Conservation (phyloP, 2,329 filamentous ascomycete genomes). For the Lasiodiplodia gonubiensis region DNA sequence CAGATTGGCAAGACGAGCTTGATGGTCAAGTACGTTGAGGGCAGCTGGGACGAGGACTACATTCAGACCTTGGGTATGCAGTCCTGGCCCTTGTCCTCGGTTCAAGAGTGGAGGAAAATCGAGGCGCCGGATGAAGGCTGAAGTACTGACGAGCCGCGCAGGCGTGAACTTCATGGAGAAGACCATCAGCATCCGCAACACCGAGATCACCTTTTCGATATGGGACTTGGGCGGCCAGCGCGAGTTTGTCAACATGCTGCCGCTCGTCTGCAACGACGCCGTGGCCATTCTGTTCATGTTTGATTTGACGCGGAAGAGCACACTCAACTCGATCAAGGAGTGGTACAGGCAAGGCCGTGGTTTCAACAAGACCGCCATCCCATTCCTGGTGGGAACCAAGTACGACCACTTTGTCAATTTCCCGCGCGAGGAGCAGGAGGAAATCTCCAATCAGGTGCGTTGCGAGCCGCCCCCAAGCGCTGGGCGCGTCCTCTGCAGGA, state of each 20-base stretch:
- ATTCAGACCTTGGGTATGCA: conserved; percentile 86
- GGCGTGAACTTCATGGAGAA: conserved; percentile 99
- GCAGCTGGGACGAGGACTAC: conserved; percentile 99
- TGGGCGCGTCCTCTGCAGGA: neutral
- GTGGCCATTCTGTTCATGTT: conserved; percentile 99
- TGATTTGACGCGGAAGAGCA: conserved; percentile 96
- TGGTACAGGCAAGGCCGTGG: conserved; percentile 98
- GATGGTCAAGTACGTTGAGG: conserved; percentile 99
- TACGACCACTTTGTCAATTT: conserved; percentile 99
- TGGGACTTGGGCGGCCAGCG: conserved; percentile 98
- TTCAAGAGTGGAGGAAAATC: conserved; percentile 13
- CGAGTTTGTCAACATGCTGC: conserved; percentile 99
- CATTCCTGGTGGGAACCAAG: conserved; percentile 95
- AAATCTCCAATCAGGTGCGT: conserved; percentile 91
- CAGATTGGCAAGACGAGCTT: conserved; percentile 99
- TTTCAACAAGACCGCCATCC: conserved; percentile 99
- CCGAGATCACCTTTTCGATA: conserved; percentile 98
- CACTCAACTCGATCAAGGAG: conserved; percentile 98
- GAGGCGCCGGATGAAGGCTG: neutral
- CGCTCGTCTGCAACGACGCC: conserved; percentile 98
- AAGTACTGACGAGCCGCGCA: conserved; percentile 42
- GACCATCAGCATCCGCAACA: conserved; percentile 98
- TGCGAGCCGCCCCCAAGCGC: neutral
- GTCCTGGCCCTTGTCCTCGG: conserved; percentile 2
- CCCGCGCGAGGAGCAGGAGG: conserved; percentile 94